Evolutionary conservation across 306 rosid genomes (phyloP).

Genomic region (Bauhinia variegata): DNA sequence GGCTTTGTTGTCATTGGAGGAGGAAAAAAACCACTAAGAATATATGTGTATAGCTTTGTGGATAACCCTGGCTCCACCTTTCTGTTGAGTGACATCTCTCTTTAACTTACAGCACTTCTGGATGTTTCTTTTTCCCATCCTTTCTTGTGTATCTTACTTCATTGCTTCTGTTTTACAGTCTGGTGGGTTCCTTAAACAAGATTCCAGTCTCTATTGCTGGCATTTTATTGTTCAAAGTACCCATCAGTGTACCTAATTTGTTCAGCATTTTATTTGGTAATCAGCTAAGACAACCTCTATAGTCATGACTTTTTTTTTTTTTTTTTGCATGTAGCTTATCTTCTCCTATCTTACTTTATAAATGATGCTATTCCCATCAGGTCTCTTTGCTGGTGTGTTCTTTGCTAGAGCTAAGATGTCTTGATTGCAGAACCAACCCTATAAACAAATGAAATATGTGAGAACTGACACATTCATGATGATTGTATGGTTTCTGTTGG

Average conservation of each 20-base stretch:
- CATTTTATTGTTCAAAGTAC: constrained; percentile 72
- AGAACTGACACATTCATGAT: constrained; percentile 17
- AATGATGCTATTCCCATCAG: constrained; percentile 50
- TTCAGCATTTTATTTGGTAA: constrained; percentile 90
- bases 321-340: neutral
- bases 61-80: neutral
- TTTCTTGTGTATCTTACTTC: neutral
- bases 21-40: no score
- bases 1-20: no score
- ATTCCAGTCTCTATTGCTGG: constrained; percentile 88
- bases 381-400: constrained; percentile 84
- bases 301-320: no score
- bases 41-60: no score
- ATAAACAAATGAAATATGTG: constrained; percentile 27
- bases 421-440: constrained; percentile 27
- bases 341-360: neutral
- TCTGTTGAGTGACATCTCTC: neutral
- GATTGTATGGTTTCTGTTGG: constrained; percentile 29
- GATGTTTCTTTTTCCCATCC: neutral
- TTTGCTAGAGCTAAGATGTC: constrained; percentile 89
- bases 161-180: constrained; percentile 50
- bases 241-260: constrained; percentile 62
- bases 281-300: constrained; percentile 17
- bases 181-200: constrained; percentile 94
- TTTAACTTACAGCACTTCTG: neutral